phyloP scores from a whole-genome alignment of 2,329 filamentous ascomycete species.

The Aspergillus puulaauensis region DNA sequence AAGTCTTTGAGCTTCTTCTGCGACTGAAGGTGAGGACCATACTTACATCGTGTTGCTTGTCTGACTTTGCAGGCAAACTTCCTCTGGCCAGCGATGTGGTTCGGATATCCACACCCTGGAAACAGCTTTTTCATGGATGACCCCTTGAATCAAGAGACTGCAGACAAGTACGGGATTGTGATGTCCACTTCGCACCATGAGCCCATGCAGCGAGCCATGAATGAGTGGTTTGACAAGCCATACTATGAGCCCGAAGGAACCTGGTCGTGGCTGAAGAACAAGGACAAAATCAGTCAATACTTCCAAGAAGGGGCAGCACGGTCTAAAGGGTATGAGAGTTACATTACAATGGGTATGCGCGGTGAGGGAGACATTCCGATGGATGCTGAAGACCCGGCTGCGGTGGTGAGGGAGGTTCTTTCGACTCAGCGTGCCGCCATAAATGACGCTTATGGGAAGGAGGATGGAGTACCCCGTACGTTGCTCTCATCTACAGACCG shows the following conservation, averaged over 20 bases:
- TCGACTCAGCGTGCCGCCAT: not conserved
- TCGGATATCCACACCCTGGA: not conserved
- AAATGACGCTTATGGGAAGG: not conserved
- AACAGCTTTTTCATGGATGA: not conserved
- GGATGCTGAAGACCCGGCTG: not conserved
- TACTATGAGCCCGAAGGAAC: not conserved
- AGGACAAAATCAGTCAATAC: not conserved
- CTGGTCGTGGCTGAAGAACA: not conserved
- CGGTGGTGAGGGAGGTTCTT: not conserved
- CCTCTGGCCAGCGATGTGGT: conserved; percentile 1
- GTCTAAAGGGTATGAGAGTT: not conserved
- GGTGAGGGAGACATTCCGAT: not conserved
- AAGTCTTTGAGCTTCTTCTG: not conserved
- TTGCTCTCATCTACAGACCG: not conserved
- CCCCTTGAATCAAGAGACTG: not conserved
- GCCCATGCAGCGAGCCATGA: not conserved
- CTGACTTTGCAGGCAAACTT: not conserved
- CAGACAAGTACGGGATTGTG: not conserved
- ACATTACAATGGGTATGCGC: not conserved
- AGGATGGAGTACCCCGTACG: not conserved
- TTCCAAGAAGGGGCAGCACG: not conserved
- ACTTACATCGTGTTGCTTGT: not conserved
- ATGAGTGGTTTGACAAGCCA: not conserved
- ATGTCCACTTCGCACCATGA: not conserved
- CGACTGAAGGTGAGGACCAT: not conserved